These are phyloP conservation scores for Fusarium solani-melongenae DNA, from an alignment of 2,329 filamentous ascomycete genomes.

Conservation along the genomic window DNA sequence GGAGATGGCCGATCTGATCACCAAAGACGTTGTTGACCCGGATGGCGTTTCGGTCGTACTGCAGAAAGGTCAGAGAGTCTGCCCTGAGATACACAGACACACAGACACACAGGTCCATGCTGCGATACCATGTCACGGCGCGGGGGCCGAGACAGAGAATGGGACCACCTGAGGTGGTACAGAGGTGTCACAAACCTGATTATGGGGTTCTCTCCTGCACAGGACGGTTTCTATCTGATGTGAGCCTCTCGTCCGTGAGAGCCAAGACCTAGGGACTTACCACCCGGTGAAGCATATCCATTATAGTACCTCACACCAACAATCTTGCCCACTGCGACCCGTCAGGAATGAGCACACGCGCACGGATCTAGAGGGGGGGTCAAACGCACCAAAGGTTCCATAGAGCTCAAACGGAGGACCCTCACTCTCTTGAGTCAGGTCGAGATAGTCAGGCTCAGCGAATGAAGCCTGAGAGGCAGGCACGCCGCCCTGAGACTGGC, in stretches of 20 bases:
- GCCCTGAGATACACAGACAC: not conserved
- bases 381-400: slow-evolving; percentile 55
- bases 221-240: slow-evolving; percentile 63
- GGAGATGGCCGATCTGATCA: slow-evolving; percentile 82
- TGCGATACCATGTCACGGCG: not conserved
- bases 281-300: slow-evolving; percentile 70
- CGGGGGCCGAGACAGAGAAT: slow-evolving; percentile 4
- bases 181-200: slow-evolving; percentile 55
- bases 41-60: slow-evolving; percentile 81
- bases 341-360: slow-evolving; percentile 14
- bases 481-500: slow-evolving; percentile 18
- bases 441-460: slow-evolving; percentile 53
- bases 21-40: slow-evolving; percentile 81
- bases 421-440: slow-evolving; percentile 58
- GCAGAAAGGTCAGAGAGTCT: not conserved
- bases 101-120: not conserved
- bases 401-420: slow-evolving; percentile 58
- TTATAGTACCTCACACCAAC: slow-evolving; percentile 69
- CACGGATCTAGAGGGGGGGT: not conserved
- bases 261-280: not conserved
- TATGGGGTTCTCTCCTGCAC: slow-evolving; percentile 72
- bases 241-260: not conserved
- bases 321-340: slow-evolving; percentile 56
- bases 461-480: slow-evolving; percentile 26
- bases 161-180: slow-evolving; percentile 24